These are phyloP conservation scores for Lipomyces starkeyi DNA, from an alignment of 805 yeast species.

Conservation along the genomic window DNA sequence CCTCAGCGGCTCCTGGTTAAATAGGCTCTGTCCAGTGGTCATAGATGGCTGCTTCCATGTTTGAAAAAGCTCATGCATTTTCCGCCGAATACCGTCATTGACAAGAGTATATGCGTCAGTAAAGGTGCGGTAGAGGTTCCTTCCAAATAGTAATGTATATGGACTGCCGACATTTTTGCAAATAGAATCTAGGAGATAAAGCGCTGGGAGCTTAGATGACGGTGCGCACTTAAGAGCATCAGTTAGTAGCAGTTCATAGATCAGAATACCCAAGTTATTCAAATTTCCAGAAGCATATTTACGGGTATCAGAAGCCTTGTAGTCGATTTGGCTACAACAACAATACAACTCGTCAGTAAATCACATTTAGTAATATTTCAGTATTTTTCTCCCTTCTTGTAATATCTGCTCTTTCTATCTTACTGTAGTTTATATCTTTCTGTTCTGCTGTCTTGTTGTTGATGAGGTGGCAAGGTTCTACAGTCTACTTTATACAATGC, in stretches of 20 bases:
- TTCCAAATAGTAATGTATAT: slow-evolving; percentile 77
- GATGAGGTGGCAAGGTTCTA: not conserved
- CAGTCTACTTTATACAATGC: not conserved
- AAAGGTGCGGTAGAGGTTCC: slow-evolving; percentile 70
- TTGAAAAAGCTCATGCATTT: slow-evolving; percentile 76
- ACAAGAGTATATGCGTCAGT: slow-evolving; percentile 79
- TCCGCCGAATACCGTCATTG: slow-evolving; percentile 73
- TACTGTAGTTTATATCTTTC: not conserved
- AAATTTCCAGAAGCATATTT: not conserved
- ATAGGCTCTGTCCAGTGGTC: slow-evolving; percentile 69
- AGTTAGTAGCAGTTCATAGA: slow-evolving; percentile 10
- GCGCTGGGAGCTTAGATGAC: slow-evolving; percentile 77
- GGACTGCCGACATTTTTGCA: slow-evolving; percentile 91
- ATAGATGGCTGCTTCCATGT: slow-evolving; percentile 78
- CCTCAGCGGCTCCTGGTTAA: slow-evolving; percentile 70
- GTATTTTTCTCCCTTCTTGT: not conserved
- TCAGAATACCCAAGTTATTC: not conserved
- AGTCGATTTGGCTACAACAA: not conserved
- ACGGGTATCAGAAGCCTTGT: not conserved
- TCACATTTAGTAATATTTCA: slow-evolving; percentile 1
- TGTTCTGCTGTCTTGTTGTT: not conserved
- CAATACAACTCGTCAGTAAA: not conserved
- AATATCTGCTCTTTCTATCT: not conserved
- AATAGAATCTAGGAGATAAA: slow-evolving; percentile 87
- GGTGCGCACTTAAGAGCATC: slow-evolving; percentile 62